phyloP scores from a whole-genome alignment of 1,284 basidiomycete genomes.

The Rhodotorula mucilaginosa region DNA sequence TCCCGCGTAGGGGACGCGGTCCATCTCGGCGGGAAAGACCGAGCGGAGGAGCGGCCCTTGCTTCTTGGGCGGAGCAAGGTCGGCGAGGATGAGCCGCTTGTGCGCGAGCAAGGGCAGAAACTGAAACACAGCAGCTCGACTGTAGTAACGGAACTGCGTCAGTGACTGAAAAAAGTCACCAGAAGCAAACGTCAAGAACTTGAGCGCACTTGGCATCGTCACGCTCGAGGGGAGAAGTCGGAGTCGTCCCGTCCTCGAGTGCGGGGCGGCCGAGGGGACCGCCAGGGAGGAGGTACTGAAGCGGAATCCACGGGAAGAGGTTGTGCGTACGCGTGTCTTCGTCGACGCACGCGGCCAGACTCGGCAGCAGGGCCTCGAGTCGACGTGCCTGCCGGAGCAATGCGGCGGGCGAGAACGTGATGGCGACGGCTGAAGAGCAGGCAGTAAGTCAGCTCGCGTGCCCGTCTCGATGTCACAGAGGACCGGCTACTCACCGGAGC shows the following conservation, averaged over 20 bases:
- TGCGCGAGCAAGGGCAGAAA: background rate
- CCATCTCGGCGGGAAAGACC: background rate
- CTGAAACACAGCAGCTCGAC: background rate
- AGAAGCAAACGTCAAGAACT: too few relatives aligned
- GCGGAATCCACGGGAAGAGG: conserved; percentile 21
- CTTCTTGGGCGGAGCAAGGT: background rate
- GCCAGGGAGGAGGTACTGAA: conserved; percentile 15
- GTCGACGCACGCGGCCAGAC: background rate
- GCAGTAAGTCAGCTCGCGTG: background rate
- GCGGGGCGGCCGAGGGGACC: conserved; percentile 4
- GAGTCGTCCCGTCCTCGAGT: background rate
- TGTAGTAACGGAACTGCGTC: background rate
- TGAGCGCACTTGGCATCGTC: too few relatives aligned
- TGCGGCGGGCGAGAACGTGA: conserved; percentile 21
- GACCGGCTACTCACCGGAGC: conserved; percentile 6
- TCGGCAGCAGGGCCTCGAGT: background rate
- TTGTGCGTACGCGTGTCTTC: background rate
- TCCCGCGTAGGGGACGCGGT: background rate
- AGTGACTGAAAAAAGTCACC: too few relatives aligned
- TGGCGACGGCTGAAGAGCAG: conserved; percentile 4
- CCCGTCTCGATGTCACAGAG: too few relatives aligned
- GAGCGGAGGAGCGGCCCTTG: background rate
- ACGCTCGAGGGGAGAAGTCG: background rate
- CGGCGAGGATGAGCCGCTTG: background rate
- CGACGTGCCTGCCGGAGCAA: background rate